Evolutionary conservation across 306 rosid genomes (phyloP).

Genomic region (Adenanthera pavonina): DNA sequence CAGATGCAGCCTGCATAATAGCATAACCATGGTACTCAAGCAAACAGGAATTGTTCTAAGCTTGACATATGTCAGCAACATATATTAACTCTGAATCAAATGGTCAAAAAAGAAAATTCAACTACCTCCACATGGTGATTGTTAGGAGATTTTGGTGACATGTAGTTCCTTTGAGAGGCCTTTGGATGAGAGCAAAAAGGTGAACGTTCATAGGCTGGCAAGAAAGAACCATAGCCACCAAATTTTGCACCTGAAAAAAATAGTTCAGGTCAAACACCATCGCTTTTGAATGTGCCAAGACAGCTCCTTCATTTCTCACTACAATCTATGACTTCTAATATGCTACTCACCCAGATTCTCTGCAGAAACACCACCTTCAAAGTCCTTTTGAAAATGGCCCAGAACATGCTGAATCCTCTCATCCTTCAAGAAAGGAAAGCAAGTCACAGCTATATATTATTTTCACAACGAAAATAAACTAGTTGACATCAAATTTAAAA

Average conservation of each 20-base stretch:
- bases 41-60: conserved; percentile 46
- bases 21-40: conserved; percentile 52
- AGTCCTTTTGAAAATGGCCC: conserved; percentile 81
- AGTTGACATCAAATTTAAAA: background rate
- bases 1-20: conserved; percentile 61
- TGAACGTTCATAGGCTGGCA: conserved; percentile 60
- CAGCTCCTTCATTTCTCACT: conserved; percentile 39
- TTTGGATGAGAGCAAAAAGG: conserved; percentile 49
- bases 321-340: conserved; percentile 37
- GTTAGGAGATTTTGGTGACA: conserved; percentile 49
- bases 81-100: conserved; percentile 42
- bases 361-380: conserved; percentile 70
- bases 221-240: conserved; percentile 88
- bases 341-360: conserved; percentile 78
- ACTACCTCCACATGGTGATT: conserved; percentile 65
- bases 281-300: conserved; percentile 43
- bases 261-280: conserved; percentile 41
- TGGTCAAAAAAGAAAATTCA: background rate
- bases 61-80: conserved; percentile 41
- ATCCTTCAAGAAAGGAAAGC: conserved; percentile 47
- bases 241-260: conserved; percentile 68
- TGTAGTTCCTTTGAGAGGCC: conserved; percentile 59
- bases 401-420: conserved; percentile 69
- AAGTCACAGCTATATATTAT: conserved; percentile 35
- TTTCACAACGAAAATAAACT: conserved; percentile 23